Conservation (phyloP, 2,329 filamentous ascomycete species). For the Alternaria conjuncta region DNA sequence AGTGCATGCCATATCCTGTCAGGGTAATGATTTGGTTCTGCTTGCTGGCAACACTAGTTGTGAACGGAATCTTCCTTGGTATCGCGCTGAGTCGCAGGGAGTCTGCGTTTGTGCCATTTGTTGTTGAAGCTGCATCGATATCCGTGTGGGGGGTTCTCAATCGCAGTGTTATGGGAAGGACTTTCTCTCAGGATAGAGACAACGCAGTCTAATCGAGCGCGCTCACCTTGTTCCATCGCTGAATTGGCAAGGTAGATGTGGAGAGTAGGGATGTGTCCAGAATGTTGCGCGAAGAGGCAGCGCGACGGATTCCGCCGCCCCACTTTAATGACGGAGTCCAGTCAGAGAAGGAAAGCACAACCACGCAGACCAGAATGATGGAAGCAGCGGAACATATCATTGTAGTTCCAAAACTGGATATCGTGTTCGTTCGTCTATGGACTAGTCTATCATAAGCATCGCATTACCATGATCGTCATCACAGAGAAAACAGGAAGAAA, state of each 20-base stretch:
- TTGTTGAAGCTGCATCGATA: neutral
- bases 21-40: neutral
- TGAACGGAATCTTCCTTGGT: neutral
- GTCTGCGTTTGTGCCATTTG: neutral
- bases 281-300: neutral
- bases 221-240: too few relatives aligned
- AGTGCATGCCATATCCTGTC: neutral
- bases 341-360: neutral
- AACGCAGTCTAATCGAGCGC: too few relatives aligned
- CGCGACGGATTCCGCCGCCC: neutral
- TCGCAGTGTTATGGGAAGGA: neutral
- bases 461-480: constrained; percentile 33
- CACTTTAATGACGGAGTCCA: neutral
- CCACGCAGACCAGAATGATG: neutral
- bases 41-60: fast-evolving
- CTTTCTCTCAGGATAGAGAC: too few relatives aligned
- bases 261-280: neutral
- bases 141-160: neutral
- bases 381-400: neutral
- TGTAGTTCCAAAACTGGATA: neutral
- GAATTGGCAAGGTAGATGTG: too few relatives aligned
- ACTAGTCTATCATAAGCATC: constrained; percentile 38
- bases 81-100: neutral
- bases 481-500: constrained; percentile 10
- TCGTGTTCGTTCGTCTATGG: constrained; percentile 31